Percentiles rank a stretch among this genome's conserved stretches.
These are phyloP conservation scores for Seiridium unicorne DNA, from an alignment of 2,329 filamentous ascomycete genomes.

Conservation along the genomic window DNA sequence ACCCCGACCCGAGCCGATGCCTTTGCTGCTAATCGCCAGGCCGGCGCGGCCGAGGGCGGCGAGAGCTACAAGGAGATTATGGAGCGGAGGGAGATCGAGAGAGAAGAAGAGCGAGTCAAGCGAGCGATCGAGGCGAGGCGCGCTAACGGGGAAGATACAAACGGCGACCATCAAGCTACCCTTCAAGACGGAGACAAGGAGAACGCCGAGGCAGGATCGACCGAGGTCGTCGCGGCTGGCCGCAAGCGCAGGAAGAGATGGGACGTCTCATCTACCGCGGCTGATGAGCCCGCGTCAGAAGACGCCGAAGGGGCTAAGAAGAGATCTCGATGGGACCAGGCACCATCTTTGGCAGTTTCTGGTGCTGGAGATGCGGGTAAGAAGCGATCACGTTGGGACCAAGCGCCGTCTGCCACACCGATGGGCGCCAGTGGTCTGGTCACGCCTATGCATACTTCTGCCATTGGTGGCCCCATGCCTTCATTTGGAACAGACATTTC, in stretches of 20 bases:
- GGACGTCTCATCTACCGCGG: conserved; percentile 69
- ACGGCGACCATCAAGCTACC: conserved; percentile 66
- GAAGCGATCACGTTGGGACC: conserved; percentile 87
- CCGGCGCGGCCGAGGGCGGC: conserved; percentile 66
- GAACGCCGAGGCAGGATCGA: conserved; percentile 67
- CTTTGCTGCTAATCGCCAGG: conserved; percentile 74
- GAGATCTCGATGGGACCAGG: conserved; percentile 85
- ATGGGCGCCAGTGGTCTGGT: conserved; percentile 72
- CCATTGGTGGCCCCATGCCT: conserved; percentile 51
- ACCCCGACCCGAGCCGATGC: conserved; percentile 85
- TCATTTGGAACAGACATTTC: conserved; percentile 81
- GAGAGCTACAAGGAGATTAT: conserved; percentile 88
- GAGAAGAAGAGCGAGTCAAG: conserved; percentile 86
- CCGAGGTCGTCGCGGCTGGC: conserved; percentile 58
- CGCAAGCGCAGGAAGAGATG: conserved; percentile 93
- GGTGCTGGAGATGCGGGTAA: conserved; percentile 59
- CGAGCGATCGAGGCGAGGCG: conserved; percentile 75
- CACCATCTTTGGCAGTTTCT: conserved; percentile 57
- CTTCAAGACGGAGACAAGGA: conserved; percentile 76
- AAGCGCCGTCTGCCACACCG: conserved; percentile 79
- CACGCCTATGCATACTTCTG: conserved; percentile 74
- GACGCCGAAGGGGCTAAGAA: conserved; percentile 62
- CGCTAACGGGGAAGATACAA: conserved; percentile 52
- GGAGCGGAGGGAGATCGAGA: conserved; percentile 84
- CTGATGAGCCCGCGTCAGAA: conserved; percentile 48